Evolutionary conservation across 2,329 filamentous ascomycete genomes (phyloP), one percentile per base, ranked within the genome.

Genomic region (Pyricularia grisea): DNA sequence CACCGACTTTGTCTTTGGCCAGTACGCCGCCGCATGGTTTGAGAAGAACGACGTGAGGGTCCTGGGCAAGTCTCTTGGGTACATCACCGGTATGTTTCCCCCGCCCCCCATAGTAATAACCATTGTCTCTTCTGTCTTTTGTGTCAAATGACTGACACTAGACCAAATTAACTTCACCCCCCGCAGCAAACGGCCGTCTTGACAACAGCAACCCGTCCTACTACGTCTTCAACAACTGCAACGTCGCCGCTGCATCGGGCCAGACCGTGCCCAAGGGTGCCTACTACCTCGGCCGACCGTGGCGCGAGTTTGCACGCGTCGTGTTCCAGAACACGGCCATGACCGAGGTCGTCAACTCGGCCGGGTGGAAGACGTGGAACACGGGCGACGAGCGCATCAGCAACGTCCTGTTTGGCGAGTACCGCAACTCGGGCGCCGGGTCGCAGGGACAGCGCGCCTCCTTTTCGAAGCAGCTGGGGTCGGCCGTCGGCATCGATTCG

Each of bases 381-480:
- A 77, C 74, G 1, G 76, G 71, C 68, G 71, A 71, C 31, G 76
- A 77, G 58, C 75, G 77, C 60, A 80, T 77, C 14, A 73, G 71
- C n/a, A 70, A 74, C 70, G 77, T 79, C n/a, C 69, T 74, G 25
- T 79, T 50, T 69, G 71, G 71, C 31, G 88, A 90, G 79, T 90
- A 84, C 73, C 77, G 73, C 25, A 90, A 90, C 76, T 82, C 81
- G 1, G 88, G 88, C 1, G 74, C 78, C 36, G 88, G 88, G 2
- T 80, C 87, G 2, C 76, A 77, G 23, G 86, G 86, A 0, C 81
- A 79, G 0, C 79, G 88, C 67, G 87, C 85, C 11, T 79, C 77
- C 55, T 82, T 80, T 69, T 72, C 79, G 9, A 78, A 72, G 66
- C 78, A 76, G 71, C 74, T 83, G 23, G 72, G 70, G 28, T 70